Conservation (phyloP, 176 grass and related monocot genomes). For the Hyparrhenia diplandra region DNA sequence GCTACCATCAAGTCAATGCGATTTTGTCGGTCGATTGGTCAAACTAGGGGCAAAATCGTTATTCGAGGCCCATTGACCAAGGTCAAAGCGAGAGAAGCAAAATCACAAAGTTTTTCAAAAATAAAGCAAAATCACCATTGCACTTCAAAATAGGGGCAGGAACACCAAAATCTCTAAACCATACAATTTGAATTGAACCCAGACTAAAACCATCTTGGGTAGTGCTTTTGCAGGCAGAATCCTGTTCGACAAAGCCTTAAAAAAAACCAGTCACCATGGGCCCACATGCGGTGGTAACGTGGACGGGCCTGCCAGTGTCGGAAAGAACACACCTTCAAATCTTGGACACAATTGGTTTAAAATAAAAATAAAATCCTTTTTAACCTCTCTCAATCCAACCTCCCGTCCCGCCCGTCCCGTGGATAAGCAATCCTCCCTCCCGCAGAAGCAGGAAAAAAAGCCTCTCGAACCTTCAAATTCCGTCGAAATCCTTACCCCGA, state of each 20-base stretch:
- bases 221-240: background rate
- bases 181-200: too few species aligned
- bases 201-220: too few species aligned
- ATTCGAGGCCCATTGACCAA: too few species aligned
- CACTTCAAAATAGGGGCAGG: too few species aligned
- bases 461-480: slow-evolving; percentile 44
- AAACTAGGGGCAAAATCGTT: too few species aligned
- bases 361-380: background rate
- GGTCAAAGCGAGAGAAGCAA: too few species aligned
- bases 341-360: slow-evolving; percentile 18
- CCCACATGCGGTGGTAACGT: background rate
- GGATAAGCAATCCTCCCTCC: background rate
- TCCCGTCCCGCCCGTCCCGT: background rate
- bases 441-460: slow-evolving; percentile 1
- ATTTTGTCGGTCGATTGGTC: too few species aligned
- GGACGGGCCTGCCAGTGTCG: background rate
- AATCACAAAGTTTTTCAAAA: too few species aligned
- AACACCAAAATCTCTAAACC: too few species aligned
- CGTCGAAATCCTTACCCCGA: slow-evolving; percentile 15
- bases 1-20: too few species aligned
- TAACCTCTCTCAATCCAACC: slow-evolving; percentile 26
- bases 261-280: background rate
- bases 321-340: background rate
- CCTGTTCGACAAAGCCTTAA: background rate
- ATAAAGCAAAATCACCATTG: too few species aligned